Conservation (phyloP, 441 rosid species). For the Pelargonium citronellum region DNA sequence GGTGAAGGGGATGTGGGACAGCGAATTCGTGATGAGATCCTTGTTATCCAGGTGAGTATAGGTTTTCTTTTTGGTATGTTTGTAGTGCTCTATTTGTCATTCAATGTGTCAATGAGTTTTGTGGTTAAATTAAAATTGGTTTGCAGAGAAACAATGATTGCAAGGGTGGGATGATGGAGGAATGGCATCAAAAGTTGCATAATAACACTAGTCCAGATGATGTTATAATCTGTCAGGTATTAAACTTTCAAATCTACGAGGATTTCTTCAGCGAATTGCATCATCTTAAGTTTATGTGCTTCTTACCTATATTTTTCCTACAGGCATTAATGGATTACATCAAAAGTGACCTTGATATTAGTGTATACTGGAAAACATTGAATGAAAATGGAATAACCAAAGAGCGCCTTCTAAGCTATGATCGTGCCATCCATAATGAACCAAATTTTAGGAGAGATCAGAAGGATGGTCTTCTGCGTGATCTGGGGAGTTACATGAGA, state of each 20-base stretch:
- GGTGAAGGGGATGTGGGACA: constrained; percentile 99
- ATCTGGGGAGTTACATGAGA: constrained; percentile 92
- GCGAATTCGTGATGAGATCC: constrained; percentile 93
- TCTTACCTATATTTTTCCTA: constrained; percentile 25
- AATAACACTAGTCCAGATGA: constrained; percentile 99
- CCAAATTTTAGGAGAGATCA: constrained; percentile 78
- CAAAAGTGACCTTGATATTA: constrained; percentile 68
- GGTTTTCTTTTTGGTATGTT: constrained; percentile 18
- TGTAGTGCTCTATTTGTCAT: constrained; percentile 6
- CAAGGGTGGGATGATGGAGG: constrained; percentile 99
- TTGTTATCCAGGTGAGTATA: constrained; percentile 80
- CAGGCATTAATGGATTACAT: constrained; percentile 89
- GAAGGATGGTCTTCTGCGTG: constrained; percentile 81
- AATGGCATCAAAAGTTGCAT: constrained; percentile 99
- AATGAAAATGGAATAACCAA: constrained; percentile 88
- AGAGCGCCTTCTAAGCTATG: constrained; percentile 91
- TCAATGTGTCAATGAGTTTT: constrained; percentile 6
- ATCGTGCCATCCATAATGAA: constrained; percentile 86
- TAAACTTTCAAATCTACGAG: constrained; percentile 17
- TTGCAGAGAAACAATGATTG: constrained; percentile 90
- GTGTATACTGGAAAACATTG: constrained; percentile 94
- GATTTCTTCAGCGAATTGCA: constrained; percentile 18
- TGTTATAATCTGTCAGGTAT: constrained; percentile 94
- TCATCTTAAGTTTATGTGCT: constrained; percentile 8
- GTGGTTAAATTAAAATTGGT: constrained; percentile 21